Base-by-base conservation (phyloP, 106 monocot species). In the Alisma plantagoaquatica region DNA sequence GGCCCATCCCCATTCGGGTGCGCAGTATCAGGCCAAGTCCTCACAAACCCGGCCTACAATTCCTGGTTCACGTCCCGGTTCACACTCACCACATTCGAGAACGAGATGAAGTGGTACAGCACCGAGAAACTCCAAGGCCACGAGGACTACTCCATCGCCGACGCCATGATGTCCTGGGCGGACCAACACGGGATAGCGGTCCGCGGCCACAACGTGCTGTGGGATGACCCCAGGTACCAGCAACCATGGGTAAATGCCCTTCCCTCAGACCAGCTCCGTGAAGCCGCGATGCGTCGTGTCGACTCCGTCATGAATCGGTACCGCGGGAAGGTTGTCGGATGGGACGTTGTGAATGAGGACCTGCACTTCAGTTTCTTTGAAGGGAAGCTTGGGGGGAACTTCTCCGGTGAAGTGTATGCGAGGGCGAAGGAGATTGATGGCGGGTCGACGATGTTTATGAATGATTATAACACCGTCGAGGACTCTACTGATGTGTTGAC, bases 71-170 rank as follows among this genome's bases (percentile, higher is more conserved):
- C 74, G 27, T 77, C 83, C 6, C 73, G 87, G 12, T 93, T 93
- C 77, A 71, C 67, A 0, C 65, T 77, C 7, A 83, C 93, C 28
- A 64, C 67, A 9, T 93, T 87, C 57, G 83, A 70, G 71, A 79
- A 93, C 43, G 93, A 93, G 74, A 93, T 93, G 93, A 93, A 93
- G 69, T 93, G 93, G 93, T 93, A 83, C 64, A 56, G 53, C 53
- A 93, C 57, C 0, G 93, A 87, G 67, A 1, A 0, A 0, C 22
- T 1, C 12, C 55, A 45, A 4, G 79, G 93, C 2, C 19, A 59
- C 2, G 83, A 74, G 53, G 66, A 80, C 63, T 93, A 87, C 69
- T 29, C 51, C n/a, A 12, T 15, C 8, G 27, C 79, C 2, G 92
- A 93, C 32, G 71, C 65, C n/a, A 83, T 93, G 83, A 4, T 93